phyloP scores from a whole-genome alignment of 2,329 filamentous ascomycete species.

The Chaetomium globosum region DNA sequence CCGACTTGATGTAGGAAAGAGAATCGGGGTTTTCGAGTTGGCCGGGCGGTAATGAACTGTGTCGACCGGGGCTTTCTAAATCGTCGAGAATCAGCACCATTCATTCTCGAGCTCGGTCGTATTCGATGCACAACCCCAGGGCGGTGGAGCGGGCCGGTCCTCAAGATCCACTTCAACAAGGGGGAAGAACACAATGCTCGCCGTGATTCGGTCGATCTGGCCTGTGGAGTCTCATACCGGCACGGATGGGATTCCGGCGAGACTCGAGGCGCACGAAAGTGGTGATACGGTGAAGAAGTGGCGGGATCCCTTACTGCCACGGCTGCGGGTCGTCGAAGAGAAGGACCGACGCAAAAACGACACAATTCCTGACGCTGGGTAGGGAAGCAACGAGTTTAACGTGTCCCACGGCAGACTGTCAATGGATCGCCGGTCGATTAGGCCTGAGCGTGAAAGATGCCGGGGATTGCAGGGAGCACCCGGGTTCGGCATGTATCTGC shows the following conservation, averaged over 20 bases:
- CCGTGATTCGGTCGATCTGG: conserved; percentile 33
- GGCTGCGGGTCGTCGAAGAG: conserved; percentile 44
- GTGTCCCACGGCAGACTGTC: conserved; percentile 59
- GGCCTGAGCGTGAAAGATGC: conserved; percentile 45
- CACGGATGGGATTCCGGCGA: conserved; percentile 29
- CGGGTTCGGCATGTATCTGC: conserved; percentile 50
- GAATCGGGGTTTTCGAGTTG: conserved; percentile 43
- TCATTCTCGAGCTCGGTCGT: conserved; percentile 24
- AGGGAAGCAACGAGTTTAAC: conserved; percentile 67
- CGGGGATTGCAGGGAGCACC: conserved; percentile 38
- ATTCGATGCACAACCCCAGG: conserved; percentile 22
- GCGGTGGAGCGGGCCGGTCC: conserved; percentile 24
- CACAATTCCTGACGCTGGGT: conserved; percentile 53
- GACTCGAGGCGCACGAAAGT: conserved; percentile 20
- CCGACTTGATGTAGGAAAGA: conserved; percentile 47
- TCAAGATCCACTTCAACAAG: conserved; percentile 30
- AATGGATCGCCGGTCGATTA: conserved; percentile 46
- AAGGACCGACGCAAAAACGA: conserved; percentile 50
- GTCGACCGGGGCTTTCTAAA: conserved; percentile 51
- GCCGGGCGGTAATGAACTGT: conserved; percentile 51
- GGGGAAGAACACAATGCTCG: conserved; percentile 15
- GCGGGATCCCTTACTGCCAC: conserved; percentile 55
- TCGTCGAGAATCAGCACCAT: conserved; percentile 34
- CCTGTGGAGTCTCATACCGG: conserved; percentile 32
- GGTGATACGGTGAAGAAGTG: conserved; percentile 3